Base-by-base conservation (phyloP, 495 filamentous ascomycete genomes). In the Cercophora newfieldiana region DNA sequence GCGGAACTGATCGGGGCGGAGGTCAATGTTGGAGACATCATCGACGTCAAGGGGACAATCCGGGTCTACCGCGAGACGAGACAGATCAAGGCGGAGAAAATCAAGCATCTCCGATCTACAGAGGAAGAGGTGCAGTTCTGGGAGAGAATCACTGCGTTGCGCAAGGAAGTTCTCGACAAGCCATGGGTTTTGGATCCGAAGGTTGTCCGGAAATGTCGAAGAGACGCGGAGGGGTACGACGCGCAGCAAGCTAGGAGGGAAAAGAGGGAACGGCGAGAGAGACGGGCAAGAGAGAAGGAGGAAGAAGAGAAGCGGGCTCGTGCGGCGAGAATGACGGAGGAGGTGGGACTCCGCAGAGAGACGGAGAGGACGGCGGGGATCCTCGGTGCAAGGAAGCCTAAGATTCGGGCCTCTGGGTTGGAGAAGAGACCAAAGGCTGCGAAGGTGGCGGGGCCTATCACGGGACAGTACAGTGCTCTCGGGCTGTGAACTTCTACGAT, bases 11-110 rank as follows among this genome's bases (percentile, higher is more conserved):
- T 69, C 8, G 70, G 73, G 30, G 63, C 53, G 0, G 72, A 77
- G 37, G 79, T 97, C 2, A 83, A 87, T 37, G 81, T 94, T 0
- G 90, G 92, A 5, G 82, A 82, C 6, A 80, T 91, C 1, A 79
- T 96, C 14, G 92, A 94, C 67, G 80, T 91, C 26, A 97, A 96
- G 71, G 92, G 94, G 14, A 88, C 82, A 1, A 72, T 96, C 0
- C 81, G 77, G 8, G 73, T 74, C 12, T 97, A 90, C 70, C 82
- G 93, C 48, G 79, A 78, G 0, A 74, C 75, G 26, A 86, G 79
- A 68, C 91, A 97, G 71, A 76, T 97, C 7, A 77, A 88, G 28
- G 75, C 92, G 6, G 89, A 94, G 69, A 89, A 89, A 29, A 79
- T 93, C 21, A 78, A 75, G 54, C 70, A 83, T 0, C 59, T 94